Conservation (phyloP, 169 alveolate species). For the Plasmodium berghei region DNA sequence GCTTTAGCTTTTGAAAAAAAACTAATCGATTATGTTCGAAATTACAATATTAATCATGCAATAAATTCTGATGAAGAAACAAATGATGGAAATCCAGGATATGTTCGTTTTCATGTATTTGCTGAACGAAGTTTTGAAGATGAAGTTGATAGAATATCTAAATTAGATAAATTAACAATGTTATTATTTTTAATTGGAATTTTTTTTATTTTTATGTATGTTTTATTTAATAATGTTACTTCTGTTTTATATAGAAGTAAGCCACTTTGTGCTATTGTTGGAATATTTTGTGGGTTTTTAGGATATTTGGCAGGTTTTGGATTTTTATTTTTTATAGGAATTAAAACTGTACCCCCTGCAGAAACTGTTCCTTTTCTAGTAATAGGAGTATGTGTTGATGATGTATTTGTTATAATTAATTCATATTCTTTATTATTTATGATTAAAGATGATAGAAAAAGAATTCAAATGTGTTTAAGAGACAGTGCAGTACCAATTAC, state of each 20-base stretch:
- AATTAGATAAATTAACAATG: constrained; percentile 49
- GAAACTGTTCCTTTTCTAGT: constrained; percentile 88
- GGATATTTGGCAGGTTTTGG: constrained; percentile 89
- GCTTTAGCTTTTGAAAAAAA: constrained; percentile 49
- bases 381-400: constrained; percentile 89
- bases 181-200: constrained; percentile 54
- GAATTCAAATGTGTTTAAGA: constrained; percentile 84
- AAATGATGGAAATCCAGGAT: constrained; percentile 22
- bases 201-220: constrained; percentile 53
- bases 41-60: constrained; percentile 34
- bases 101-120: constrained; percentile 27
- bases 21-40: constrained; percentile 50
- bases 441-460: constrained; percentile 81
- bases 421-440: constrained; percentile 84
- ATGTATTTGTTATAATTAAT: constrained; percentile 86
- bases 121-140: constrained; percentile 69
- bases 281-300: constrained; percentile 86
- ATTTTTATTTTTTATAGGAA: constrained; percentile 84
- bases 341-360: constrained; percentile 85
- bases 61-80: constrained; percentile 11
- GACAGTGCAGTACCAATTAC: constrained; percentile 88
- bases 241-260: constrained; percentile 67
- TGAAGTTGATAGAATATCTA: constrained; percentile 55
- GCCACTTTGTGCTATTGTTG: constrained; percentile 79
- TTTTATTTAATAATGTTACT: constrained; percentile 56